Evolutionary conservation across 1,284 basidiomycete species (phyloP).

Genomic region (Naganishia cerealis): DNA sequence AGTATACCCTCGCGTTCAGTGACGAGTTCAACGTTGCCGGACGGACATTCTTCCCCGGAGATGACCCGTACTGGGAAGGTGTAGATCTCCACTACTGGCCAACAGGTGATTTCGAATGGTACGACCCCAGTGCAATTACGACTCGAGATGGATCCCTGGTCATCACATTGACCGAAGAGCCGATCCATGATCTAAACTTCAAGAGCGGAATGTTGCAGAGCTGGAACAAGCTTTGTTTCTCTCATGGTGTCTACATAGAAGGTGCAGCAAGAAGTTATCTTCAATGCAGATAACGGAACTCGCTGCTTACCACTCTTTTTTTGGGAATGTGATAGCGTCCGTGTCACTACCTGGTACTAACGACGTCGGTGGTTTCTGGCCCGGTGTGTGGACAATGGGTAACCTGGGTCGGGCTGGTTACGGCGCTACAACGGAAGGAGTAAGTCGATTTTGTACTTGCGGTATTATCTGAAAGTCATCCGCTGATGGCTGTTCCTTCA

Average conservation of each 20-base stretch:
- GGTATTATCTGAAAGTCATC: not conserved
- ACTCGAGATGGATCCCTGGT: slow-evolving; percentile 78
- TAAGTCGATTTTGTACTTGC: slow-evolving; percentile 17
- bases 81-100: slow-evolving; percentile 60
- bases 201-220: slow-evolving; percentile 60
- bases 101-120: slow-evolving; percentile 54
- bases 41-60: slow-evolving; percentile 57
- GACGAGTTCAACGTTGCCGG: slow-evolving; percentile 81
- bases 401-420: slow-evolving; percentile 55
- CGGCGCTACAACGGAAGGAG: slow-evolving; percentile 45
- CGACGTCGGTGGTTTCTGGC: slow-evolving; percentile 57
- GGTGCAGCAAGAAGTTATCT: slow-evolving; percentile 31
- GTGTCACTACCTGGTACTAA: slow-evolving; percentile 48
- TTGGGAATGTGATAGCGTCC: slow-evolving; percentile 36
- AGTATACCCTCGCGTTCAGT: slow-evolving; percentile 73
- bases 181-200: slow-evolving; percentile 73
- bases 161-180: slow-evolving; percentile 69
- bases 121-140: slow-evolving; percentile 76
- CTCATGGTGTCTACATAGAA: slow-evolving; percentile 51
- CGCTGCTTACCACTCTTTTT: not conserved
- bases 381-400: slow-evolving; percentile 57
- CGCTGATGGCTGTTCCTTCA: not conserved
- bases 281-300: not conserved
- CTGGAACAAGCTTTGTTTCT: slow-evolving; percentile 58
- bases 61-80: slow-evolving; percentile 58